These are phyloP conservation scores for Xerophyta viscosa DNA, from an alignment of 106 monocot species.

Conservation along the genomic window DNA sequence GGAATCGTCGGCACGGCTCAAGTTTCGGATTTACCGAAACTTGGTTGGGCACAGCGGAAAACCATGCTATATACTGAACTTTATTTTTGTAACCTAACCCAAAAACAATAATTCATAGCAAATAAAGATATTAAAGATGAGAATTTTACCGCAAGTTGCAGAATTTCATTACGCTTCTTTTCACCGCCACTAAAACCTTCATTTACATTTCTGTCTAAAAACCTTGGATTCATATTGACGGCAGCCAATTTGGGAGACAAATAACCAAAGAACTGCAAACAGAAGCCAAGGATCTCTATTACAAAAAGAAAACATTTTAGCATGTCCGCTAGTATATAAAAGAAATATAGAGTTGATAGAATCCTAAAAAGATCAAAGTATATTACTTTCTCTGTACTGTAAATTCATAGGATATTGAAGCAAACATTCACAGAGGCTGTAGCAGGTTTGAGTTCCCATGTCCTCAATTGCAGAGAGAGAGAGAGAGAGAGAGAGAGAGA, in stretches of 20 bases:
- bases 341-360: background rate
- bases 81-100: background rate
- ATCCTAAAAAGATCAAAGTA: background rate
- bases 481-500: too few species aligned
- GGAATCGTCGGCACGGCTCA: too few species aligned
- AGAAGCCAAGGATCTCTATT: background rate
- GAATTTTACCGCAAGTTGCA: slow-evolving; percentile 78
- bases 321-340: background rate
- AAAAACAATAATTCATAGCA: slow-evolving; percentile 8
- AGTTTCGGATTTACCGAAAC: too few species aligned
- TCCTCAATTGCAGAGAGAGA: too few species aligned
- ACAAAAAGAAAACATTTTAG: slow-evolving; percentile 3
- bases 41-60: too few species aligned
- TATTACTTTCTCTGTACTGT: too few species aligned
- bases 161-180: slow-evolving; percentile 94
- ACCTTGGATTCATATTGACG: slow-evolving; percentile 69
- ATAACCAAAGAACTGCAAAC: slow-evolving; percentile 74
- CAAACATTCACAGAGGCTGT: too few species aligned
- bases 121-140: too few species aligned
- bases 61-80: too few species aligned
- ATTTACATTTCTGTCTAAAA: slow-evolving; percentile 96
- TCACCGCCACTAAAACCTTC: slow-evolving; percentile 95
- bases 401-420: too few species aligned
- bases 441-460: too few species aligned
- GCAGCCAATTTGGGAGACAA: slow-evolving; percentile 60